phyloP scores from a whole-genome alignment of 2,329 filamentous ascomycete species.

The Niveomyces coronatus region DNA sequence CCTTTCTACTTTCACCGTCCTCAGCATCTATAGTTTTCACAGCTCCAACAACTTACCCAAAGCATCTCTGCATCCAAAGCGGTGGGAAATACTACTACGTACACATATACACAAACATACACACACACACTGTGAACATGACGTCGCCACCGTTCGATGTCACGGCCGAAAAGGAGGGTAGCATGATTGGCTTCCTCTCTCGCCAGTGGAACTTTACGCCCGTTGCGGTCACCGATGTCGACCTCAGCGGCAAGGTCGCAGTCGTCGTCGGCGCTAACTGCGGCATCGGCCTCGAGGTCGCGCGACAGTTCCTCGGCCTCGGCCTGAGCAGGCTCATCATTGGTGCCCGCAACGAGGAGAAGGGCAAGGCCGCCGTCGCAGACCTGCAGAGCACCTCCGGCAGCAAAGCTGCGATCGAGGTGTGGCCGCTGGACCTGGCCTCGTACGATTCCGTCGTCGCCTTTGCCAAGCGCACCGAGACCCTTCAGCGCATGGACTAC shows the following conservation, averaged over 20 bases:
- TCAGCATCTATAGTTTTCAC: too few species aligned
- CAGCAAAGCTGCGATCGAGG: constrained; percentile 17
- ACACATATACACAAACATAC: too few species aligned
- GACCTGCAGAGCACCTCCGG: constrained; percentile 2
- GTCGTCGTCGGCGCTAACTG: constrained; percentile 26
- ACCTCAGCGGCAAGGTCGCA: constrained; percentile 15
- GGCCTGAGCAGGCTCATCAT: constrained; percentile 24
- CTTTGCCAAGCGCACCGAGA: constrained; percentile 23
- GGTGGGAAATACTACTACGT: too few species aligned
- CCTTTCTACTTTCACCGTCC: too few species aligned
- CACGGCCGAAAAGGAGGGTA: constrained; percentile 4
- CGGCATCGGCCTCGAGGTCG: constrained; percentile 25
- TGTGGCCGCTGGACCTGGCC: constrained; percentile 26
- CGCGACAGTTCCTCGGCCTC: constrained; percentile 22
- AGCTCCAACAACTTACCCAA: too few species aligned
- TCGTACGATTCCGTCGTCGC: constrained; percentile 28
- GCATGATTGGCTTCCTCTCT: constrained; percentile 2
- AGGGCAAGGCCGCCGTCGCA: constrained; percentile 16
- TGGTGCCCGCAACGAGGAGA: constrained; percentile 20
- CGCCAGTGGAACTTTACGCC: constrained; percentile 5
- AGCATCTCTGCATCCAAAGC: too few species aligned
- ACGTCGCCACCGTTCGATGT: constrained; percentile 1
- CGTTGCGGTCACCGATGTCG: not conserved
- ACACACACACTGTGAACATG: too few species aligned
- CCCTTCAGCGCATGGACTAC: constrained; percentile 27